A percentile compares a stretch with the other conserved stretches of the same genome.
Evolutionary conservation across 768 basidiomycete genomes (phyloP).

Genomic region (Amanita exitialis): DNA sequence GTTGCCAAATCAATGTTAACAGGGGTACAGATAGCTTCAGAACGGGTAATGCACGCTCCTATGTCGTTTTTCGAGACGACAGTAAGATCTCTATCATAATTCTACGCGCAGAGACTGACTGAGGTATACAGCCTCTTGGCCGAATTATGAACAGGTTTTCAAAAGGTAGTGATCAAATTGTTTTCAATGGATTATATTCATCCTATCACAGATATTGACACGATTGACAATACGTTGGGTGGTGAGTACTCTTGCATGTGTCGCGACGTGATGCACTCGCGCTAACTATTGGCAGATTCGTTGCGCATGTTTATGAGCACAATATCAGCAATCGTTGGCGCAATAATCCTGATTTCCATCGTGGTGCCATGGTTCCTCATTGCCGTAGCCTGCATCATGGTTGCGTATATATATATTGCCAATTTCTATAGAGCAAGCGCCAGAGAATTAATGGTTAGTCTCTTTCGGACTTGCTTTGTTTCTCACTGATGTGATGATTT

Average conservation of each 20-base stretch:
- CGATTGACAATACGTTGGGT: constrained; percentile 65
- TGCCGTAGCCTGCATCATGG: constrained; percentile 47
- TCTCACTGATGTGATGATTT: background rate
- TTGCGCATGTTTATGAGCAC: constrained; percentile 66
- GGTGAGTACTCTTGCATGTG: constrained; percentile 20
- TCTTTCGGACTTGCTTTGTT: background rate
- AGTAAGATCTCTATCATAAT: constrained; percentile 22
- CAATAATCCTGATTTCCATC: constrained; percentile 69
- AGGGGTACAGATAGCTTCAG: constrained; percentile 41
- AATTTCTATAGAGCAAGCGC: constrained; percentile 81
- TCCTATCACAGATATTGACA: constrained; percentile 51
- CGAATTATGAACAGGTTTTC: constrained; percentile 88
- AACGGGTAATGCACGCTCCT: constrained; percentile 71
- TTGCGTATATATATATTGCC: constrained; percentile 63
- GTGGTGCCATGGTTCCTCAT: constrained; percentile 82
- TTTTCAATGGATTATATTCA: background rate
- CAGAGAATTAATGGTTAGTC: constrained; percentile 68
- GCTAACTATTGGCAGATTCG: constrained; percentile 32
- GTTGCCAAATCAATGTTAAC: background rate
- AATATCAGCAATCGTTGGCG: constrained; percentile 55
- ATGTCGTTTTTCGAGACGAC: constrained; percentile 90
- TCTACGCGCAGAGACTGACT: constrained; percentile 7
- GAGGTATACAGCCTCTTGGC: constrained; percentile 49
- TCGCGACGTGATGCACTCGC: background rate
- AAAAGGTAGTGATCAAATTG: constrained; percentile 36